Base-by-base conservation (phyloP, 495 filamentous ascomycete species). In the Podospora bellae-mahoneyi region DNA sequence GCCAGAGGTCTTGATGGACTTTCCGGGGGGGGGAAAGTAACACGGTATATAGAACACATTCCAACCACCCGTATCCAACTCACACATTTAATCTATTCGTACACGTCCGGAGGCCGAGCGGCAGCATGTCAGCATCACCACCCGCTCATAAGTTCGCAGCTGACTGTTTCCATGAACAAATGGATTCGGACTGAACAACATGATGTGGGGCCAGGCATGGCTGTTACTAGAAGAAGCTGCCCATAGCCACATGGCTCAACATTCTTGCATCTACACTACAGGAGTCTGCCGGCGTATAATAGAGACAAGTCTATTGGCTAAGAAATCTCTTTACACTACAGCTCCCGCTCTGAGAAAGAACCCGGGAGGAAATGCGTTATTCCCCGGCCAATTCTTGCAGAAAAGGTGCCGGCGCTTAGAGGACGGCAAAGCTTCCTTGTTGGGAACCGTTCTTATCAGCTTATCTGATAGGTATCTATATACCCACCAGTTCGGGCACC, bases 61-160 rank as follows among this genome's bases (percentile, higher is more conserved):
- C 55, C 55, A 58, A 58, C 55, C 55, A 58, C n/a, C 15, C 55
- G 55, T 58, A 58, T 58, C 55, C 55, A 58, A 20, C 55, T 58
- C 23, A 58, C 18, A 58, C 55, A 58, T 58, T 58, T 58, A 58
- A 58, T 58, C 20, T 58, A 58, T 20, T 56, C 55, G 55, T 58
- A 58, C 55, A 58, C 55, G 55, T 20, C 55, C n/a, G 55, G 23
- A 10, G 55, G n/a, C 55, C n/a, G 23, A 19, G n/a, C n/a, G 55
- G 55, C 55, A 26, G 55, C 55, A 58, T 58, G 55, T 58, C 55
- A 58, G 55, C 55, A 58, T 58, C 55, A 58, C 55, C n/a, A 26
- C 55, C 55, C 55, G n/a, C 55, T 58, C 55, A 58, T 58, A 3
- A 58, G 55, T 26, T 48, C 39, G 39, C 39, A 48, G 39, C 39